phyloP scores from a whole-genome alignment of 75 land plant species.

The Picea glauca region DNA sequence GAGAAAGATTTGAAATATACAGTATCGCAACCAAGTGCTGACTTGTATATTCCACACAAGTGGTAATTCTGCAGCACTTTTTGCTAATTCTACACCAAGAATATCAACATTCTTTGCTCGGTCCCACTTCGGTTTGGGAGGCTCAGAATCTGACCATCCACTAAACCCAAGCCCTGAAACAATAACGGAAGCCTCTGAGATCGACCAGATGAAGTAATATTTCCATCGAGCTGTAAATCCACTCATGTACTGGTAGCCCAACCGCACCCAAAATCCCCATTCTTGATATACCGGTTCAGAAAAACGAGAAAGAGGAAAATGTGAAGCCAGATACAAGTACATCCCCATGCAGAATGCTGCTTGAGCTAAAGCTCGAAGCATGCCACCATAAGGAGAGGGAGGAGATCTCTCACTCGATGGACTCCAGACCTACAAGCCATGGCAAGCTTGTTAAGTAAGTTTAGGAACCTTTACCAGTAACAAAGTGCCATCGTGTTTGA shows the following conservation, averaged over 20 bases:
- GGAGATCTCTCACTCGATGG: constrained; percentile 25
- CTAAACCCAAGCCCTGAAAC: constrained; percentile 92
- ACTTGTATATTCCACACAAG: constrained; percentile 96
- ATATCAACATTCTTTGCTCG: constrained; percentile 95
- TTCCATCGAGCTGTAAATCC: constrained; percentile 98
- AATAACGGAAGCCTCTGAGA: constrained; percentile 85
- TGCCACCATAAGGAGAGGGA: constrained; percentile 80
- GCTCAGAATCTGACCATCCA: constrained; percentile 82
- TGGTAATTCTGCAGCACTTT: constrained; percentile 81
- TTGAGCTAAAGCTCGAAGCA: constrained; percentile 66
- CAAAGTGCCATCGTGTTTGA: too few relatives aligned
- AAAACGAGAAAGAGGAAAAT: constrained; percentile 64
- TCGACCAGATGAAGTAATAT: constrained; percentile 98
- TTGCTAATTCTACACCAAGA: constrained; percentile 88
- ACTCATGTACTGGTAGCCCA: constrained; percentile 71
- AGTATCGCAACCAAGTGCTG: constrained; percentile 96
- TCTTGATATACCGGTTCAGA: constrained; percentile 60
- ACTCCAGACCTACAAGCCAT: constrained; percentile 57
- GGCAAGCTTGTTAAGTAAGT: too few relatives aligned
- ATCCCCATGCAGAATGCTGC: constrained; percentile 86
- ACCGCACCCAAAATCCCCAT: constrained; percentile 83
- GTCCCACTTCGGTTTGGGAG: constrained; percentile 81
- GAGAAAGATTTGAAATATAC: constrained; percentile 39
- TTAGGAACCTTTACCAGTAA: too few relatives aligned
- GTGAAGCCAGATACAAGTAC: constrained; percentile 67